Base-by-base conservation (phyloP, 2,329 filamentous ascomycete species). In the Neofusicoccum sp. region DNA sequence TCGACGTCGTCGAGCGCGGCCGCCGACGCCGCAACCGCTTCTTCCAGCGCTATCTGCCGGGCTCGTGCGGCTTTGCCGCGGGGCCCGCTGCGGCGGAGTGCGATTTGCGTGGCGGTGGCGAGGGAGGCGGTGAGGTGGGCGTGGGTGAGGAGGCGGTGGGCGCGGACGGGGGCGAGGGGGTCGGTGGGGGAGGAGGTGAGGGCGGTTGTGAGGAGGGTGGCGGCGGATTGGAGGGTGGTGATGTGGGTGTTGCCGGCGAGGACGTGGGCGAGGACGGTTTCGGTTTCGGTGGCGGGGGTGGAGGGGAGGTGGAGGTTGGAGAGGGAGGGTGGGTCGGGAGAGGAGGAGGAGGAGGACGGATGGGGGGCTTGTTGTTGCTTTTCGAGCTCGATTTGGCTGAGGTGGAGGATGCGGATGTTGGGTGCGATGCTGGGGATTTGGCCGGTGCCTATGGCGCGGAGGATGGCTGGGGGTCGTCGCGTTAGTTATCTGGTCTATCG, bases 51-150 rank as follows among this genome's bases (percentile, higher is more conserved):
- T 53, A 86, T 84, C 16, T 95, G 74, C 1, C 86, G 84, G 67
- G 95, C 93, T n/a, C 90, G 81, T 0, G 90, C 90, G 63, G 88
- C 83, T 70, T 89, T 77, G 0, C 91, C 91, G 43, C 91, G 78
- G 1, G 89, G 84, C 34, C 91, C 91, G 68, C 90, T 93, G 56
- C 90, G 80, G 41, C 91, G 76, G 43, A 85, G 80, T 6, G 90
- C 90, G 69, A 91, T 86, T 65, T 92, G 90, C 68, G 90, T 86
- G 0, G 87, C 82, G 20, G 87, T 81, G 60, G 89, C 90, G 3
- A 92, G 77, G 6, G 84, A 81, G 66, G 83, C 82, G 65, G 84
- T 81, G 38, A 89, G 77, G 24, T 85, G 80, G 63, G 86, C 82
- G 66, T 90, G 83, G 28, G 82, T 83, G 28, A 93, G 73, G 54